Percentiles rank a stretch among this genome's conserved stretches.
phyloP scores from a whole-genome alignment of 352 stramenopile species.

The Pythium aristosporum region DNA sequence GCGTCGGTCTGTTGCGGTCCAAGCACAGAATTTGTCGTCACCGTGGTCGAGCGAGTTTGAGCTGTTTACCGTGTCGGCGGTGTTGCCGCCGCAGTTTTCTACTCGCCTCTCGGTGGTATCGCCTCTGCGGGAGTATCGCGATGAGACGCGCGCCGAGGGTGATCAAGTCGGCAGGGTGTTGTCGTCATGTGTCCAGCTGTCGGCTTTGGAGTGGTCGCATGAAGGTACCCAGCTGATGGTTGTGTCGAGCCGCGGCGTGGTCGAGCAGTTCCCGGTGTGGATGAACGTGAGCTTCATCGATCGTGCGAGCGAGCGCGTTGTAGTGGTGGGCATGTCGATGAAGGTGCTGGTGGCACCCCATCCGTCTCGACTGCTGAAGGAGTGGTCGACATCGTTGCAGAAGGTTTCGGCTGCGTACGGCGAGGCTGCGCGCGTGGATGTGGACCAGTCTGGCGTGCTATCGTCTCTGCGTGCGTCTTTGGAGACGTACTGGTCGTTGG shows the following conservation, averaged over 20 bases:
- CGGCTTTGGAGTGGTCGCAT: neutral
- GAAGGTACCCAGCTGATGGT: neutral
- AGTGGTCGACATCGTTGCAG: neutral
- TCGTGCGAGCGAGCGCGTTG: neutral
- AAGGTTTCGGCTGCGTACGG: neutral
- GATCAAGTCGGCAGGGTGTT: neutral
- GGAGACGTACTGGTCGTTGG: constrained; percentile 65
- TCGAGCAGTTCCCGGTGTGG: neutral
- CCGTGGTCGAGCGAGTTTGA: neutral
- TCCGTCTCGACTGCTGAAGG: neutral
- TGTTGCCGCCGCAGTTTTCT: neutral
- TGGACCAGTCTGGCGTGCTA: neutral
- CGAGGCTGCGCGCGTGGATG: neutral
- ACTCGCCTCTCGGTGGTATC: neutral
- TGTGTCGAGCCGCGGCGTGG: neutral
- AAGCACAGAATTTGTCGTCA: neutral
- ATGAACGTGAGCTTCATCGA: neutral
- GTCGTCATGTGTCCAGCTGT: neutral
- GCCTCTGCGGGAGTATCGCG: neutral
- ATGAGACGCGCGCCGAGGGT: neutral
- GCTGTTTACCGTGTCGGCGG: neutral
- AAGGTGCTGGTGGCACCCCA: neutral
- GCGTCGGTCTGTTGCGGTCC: neutral
- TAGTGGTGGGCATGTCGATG: neutral
- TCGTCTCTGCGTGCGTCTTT: constrained; percentile 65